Conservation (phyloP, 2,329 filamentous ascomycete species). For the Cladosporium sp. region DNA sequence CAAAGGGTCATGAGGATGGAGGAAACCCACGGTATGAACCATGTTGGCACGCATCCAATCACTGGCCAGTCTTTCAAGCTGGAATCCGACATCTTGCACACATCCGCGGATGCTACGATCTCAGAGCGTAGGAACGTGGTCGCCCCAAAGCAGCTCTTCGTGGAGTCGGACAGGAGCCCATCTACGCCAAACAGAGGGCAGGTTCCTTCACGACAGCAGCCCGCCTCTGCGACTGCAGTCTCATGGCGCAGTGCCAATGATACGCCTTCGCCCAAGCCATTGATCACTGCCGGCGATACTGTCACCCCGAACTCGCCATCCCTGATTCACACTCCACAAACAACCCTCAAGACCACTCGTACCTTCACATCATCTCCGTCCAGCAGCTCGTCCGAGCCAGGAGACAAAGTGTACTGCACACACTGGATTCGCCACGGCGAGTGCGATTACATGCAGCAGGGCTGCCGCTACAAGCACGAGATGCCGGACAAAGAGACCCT, state of each 20-base stretch:
- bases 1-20: constrained; percentile 32
- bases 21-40: constrained; percentile 28
- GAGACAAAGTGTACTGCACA: constrained; percentile 75
- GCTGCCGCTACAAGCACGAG: constrained; percentile 85
- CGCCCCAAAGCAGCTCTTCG: constrained; percentile 17
- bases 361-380: constrained; percentile 38
- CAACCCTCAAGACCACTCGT: neutral
- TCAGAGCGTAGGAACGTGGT: neutral
- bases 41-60: constrained; percentile 26
- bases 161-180: constrained; percentile 19
- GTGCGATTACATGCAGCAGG: constrained; percentile 80
- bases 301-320: constrained; percentile 18
- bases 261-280: constrained; percentile 13
- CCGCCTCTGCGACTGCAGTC: constrained; percentile 20
- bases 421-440: constrained; percentile 85
- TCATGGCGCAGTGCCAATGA: constrained; percentile 22
- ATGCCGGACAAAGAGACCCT: constrained; percentile 74
- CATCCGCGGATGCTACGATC: neutral
- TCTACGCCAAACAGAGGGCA: neutral
- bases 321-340: neutral
- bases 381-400: constrained; percentile 34
- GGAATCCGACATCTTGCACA: constrained; percentile 12
- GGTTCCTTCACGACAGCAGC: constrained; percentile 7
- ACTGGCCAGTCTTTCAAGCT: constrained; percentile 24
- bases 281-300: constrained; percentile 25